These are phyloP conservation scores for Samsoniella hepiali DNA, from an alignment of 2,329 filamentous ascomycete species.

Conservation along the genomic window DNA sequence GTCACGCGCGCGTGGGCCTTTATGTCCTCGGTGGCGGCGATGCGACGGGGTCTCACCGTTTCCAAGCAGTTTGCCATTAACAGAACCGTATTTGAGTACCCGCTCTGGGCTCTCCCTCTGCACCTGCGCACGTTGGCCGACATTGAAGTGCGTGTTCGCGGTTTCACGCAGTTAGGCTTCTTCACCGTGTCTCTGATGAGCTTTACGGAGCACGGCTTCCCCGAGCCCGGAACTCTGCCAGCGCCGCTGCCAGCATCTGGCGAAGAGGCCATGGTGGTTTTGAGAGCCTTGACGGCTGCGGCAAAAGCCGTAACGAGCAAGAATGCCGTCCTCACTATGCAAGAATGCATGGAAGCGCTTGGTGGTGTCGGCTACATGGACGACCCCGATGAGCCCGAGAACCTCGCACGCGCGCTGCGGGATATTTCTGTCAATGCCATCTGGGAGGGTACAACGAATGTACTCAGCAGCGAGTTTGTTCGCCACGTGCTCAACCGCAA, in stretches of 20 bases:
- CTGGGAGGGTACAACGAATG: slow-evolving; percentile 22
- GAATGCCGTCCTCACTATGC: slow-evolving; percentile 16
- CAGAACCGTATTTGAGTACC: slow-evolving; percentile 16
- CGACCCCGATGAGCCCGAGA: slow-evolving; percentile 21
- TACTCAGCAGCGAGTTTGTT: slow-evolving; percentile 21
- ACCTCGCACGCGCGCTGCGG: slow-evolving; percentile 17
- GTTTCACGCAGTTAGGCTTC: slow-evolving; percentile 15
- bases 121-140: slow-evolving; percentile 20
- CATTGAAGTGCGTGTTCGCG: slow-evolving; percentile 18
- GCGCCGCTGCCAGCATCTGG: slow-evolving; percentile 10
- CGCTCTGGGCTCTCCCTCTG: slow-evolving; percentile 20
- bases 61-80: slow-evolving; percentile 16
- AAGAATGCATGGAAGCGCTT: slow-evolving; percentile 21
- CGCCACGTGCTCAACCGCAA: slow-evolving; percentile 17
- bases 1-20: slow-evolving; percentile 18
- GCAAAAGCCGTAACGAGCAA: slow-evolving; percentile 20
- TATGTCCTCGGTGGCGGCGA: slow-evolving; percentile 14
- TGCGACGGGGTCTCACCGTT: slow-evolving; percentile 17
- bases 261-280: slow-evolving; percentile 13
- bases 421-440: slow-evolving; percentile 20
- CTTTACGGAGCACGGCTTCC: slow-evolving; percentile 19
- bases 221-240: background rate
- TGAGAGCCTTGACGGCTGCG: slow-evolving; percentile 16
- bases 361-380: slow-evolving; percentile 22
- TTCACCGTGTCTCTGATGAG: slow-evolving; percentile 20